Evolutionary conservation across 2,329 filamentous ascomycete genomes (phyloP).

Genomic region (Rosellinia necatrix): DNA sequence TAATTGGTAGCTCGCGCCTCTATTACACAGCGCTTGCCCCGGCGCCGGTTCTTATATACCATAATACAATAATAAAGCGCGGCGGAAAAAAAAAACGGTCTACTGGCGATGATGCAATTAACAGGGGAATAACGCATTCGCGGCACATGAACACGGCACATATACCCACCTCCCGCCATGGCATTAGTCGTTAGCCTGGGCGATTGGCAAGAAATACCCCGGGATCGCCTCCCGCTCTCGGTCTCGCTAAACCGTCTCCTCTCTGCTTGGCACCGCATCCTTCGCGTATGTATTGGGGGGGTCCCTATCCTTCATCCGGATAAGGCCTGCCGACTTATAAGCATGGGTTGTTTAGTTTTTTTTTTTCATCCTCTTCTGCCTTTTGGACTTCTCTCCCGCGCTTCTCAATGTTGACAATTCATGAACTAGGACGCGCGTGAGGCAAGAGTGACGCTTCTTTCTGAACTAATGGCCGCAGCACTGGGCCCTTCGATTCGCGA

Average conservation of each 20-base stretch:
- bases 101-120: too few relatives aligned
- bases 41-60: too few relatives aligned
- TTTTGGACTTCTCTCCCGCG: not conserved
- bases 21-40: too few relatives aligned
- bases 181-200: not conserved
- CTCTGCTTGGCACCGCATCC: slow-evolving; percentile 13
- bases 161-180: slow-evolving; percentile 10
- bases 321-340: not conserved
- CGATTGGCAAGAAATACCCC: slow-evolving; percentile 12
- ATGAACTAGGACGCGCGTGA: not conserved
- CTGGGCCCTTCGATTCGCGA: not conserved
- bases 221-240: slow-evolving; percentile 20
- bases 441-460: not conserved
- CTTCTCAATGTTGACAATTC: not conserved
- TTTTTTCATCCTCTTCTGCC: slow-evolving; percentile 1
- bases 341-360: not conserved
- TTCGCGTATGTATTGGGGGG: not conserved
- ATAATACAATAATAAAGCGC: too few relatives aligned
- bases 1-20: too few relatives aligned
- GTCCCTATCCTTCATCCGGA: too few relatives aligned
- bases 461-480: not conserved
- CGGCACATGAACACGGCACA: not conserved
- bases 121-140: not conserved
- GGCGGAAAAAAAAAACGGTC: too few relatives aligned
- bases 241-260: slow-evolving; percentile 4